Evolutionary conservation across 73 alveolate genomes (phyloP).

Genomic region (Paramecium tetraurelia): DNA sequence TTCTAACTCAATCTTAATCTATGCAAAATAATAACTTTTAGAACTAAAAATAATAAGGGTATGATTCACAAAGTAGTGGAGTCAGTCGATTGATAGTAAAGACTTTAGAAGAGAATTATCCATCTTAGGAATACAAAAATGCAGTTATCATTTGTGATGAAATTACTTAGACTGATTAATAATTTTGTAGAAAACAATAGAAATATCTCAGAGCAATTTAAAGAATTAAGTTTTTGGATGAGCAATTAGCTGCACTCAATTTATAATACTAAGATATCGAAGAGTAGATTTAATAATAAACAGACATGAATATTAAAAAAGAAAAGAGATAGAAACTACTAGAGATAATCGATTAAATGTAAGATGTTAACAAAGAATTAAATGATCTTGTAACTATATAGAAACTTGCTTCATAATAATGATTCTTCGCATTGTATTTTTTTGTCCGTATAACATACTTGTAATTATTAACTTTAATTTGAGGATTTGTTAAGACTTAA

Average conservation of each 20-base stretch:
- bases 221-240: neutral
- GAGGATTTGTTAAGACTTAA: neutral
- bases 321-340: neutral
- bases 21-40: neutral
- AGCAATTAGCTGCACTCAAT: neutral
- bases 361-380: neutral
- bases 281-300: neutral
- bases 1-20: neutral
- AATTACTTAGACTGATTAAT: neutral
- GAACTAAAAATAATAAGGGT: neutral
- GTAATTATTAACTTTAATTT: neutral
- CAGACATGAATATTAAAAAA: neutral
- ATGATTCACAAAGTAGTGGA: neutral
- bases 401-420: conserved; percentile 17
- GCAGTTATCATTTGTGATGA: neutral
- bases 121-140: neutral
- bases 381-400: conserved; percentile 24
- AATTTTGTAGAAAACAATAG: neutral
- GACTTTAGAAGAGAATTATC: neutral
- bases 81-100: neutral
- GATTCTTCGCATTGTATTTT: conserved; percentile 10
- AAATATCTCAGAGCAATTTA: neutral
- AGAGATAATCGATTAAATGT: neutral
- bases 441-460: neutral
- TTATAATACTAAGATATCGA: neutral